Conservation (phyloP, 768 basidiomycete species). For the Calocybe cyanea region DNA sequence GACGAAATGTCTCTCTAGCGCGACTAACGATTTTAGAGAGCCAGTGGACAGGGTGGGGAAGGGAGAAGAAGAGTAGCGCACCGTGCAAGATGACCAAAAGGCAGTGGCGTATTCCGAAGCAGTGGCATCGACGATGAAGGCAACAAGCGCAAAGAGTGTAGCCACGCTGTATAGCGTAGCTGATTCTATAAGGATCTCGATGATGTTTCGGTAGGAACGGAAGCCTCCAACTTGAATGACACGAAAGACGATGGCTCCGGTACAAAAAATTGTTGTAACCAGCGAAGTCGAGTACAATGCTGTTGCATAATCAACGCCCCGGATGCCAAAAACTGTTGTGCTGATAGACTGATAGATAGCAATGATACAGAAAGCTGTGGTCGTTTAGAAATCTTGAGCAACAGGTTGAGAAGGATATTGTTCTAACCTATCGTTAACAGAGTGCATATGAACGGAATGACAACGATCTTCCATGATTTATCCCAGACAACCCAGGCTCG, state of each 20-base stretch:
- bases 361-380: constrained; percentile 12
- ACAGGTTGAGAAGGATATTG: neutral
- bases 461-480: constrained; percentile 9
- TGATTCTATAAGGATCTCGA: constrained; percentile 13
- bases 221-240: constrained; percentile 4
- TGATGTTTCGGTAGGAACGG: constrained; percentile 7
- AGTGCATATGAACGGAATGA: constrained; percentile 8
- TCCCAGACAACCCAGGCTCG: constrained; percentile 15
- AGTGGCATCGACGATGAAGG: constrained; percentile 6
- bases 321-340: constrained; percentile 9
- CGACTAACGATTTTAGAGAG: too few species aligned
- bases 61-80: neutral
- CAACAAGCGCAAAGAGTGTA: constrained; percentile 11
- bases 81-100: constrained; percentile 11
- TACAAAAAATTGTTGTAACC: constrained; percentile 11
- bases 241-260: constrained; percentile 10
- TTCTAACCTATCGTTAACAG: constrained; percentile 8
- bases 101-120: constrained; percentile 9
- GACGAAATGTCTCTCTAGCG: too few species aligned
- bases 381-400: neutral
- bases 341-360: constrained; percentile 7
- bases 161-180: constrained; percentile 12
- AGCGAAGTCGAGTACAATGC: constrained; percentile 13
- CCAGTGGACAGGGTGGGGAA: neutral
- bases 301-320: constrained; percentile 12